A percentile compares a stretch with the other conserved stretches of the same genome.
phyloP scores from a whole-genome alignment of 1,284 basidiomycete species.

The Coriolopsis trogii region DNA sequence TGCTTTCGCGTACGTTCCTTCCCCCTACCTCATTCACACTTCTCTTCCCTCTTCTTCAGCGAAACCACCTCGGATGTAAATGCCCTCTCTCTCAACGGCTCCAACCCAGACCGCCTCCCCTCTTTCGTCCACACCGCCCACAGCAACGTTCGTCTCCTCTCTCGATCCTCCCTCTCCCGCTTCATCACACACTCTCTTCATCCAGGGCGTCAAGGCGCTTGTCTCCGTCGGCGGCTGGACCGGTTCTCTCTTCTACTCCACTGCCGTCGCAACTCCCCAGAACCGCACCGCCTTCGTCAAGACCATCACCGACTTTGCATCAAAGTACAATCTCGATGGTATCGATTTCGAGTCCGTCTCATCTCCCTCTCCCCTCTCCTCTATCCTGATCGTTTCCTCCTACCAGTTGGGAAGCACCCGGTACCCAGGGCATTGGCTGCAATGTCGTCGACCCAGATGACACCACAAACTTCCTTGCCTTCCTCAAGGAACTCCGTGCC shows the following conservation, averaged over 20 bases:
- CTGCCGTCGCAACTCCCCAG: slow-evolving; percentile 56
- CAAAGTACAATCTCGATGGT: slow-evolving; percentile 70
- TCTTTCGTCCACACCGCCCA: slow-evolving; percentile 34
- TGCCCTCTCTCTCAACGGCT: slow-evolving; percentile 26
- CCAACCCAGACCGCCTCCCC: slow-evolving; percentile 28
- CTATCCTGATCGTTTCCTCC: background rate
- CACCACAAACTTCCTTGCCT: slow-evolving; percentile 71
- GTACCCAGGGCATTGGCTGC: slow-evolving; percentile 68
- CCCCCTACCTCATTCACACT: background rate
- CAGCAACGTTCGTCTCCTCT: slow-evolving; percentile 27
- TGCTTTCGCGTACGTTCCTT: slow-evolving; percentile 58
- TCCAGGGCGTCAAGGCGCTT: slow-evolving; percentile 64
- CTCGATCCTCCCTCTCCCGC: background rate
- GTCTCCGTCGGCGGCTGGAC: slow-evolving; percentile 86
- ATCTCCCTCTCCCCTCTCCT: background rate
- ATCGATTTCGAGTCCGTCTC: slow-evolving; percentile 75
- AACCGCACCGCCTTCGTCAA: slow-evolving; percentile 71
- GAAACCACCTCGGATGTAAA: slow-evolving; percentile 27
- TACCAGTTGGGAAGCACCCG: slow-evolving; percentile 87
- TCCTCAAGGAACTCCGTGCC: slow-evolving; percentile 73
- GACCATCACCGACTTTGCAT: slow-evolving; percentile 62
- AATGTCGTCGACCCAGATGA: slow-evolving; percentile 69
- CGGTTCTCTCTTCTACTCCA: slow-evolving; percentile 72
- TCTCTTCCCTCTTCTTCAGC: slow-evolving; percentile 11
- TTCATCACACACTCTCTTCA: background rate